Conservation (phyloP, 768 basidiomycete genomes). For the Pulveroboletus ravenelii region DNA sequence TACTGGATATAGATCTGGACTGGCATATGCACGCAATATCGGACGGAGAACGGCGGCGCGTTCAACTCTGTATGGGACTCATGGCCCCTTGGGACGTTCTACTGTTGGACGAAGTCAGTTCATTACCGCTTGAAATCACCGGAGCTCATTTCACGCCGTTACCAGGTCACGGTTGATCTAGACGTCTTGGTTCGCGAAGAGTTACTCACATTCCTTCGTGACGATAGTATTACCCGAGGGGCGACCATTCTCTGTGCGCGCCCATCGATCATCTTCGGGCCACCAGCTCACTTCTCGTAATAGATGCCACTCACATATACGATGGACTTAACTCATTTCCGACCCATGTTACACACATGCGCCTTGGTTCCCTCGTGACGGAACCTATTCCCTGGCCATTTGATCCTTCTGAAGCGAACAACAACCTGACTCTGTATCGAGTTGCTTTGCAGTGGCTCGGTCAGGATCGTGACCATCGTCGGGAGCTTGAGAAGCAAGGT, state of each 20-base stretch:
- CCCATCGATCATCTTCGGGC: not conserved
- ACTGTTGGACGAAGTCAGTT: conserved; percentile 81
- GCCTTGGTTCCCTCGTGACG: conserved; percentile 69
- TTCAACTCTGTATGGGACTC: conserved; percentile 93
- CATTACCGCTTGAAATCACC: not conserved
- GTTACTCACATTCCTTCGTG: conserved; percentile 80
- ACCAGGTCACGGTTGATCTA: conserved; percentile 90
- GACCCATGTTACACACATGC: conserved; percentile 90
- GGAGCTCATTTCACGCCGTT: not conserved
- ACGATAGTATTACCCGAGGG: conserved; percentile 71
- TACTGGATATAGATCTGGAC: conserved; percentile 91
- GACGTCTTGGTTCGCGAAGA: conserved; percentile 93
- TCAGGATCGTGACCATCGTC: conserved; percentile 70
- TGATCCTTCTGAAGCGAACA: conserved; percentile 24
- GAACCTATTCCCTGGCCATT: conserved; percentile 69
- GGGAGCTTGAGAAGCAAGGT: conserved; percentile 52
- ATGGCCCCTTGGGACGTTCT: conserved; percentile 94
- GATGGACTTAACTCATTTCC: conserved; percentile 91
- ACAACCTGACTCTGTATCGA: conserved; percentile 46
- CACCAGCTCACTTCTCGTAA: conserved; percentile 5
- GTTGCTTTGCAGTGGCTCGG: conserved; percentile 84
- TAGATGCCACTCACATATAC: conserved; percentile 96
- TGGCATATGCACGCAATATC: conserved; percentile 97
- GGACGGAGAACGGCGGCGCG: conserved; percentile 89
- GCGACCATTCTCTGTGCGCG: conserved; percentile 84